Percentiles rank a stretch among this genome's conserved stretches.
Evolutionary conservation across 2,329 filamentous ascomycete species (phyloP).

Genomic region (Davidsoniella australis): DNA sequence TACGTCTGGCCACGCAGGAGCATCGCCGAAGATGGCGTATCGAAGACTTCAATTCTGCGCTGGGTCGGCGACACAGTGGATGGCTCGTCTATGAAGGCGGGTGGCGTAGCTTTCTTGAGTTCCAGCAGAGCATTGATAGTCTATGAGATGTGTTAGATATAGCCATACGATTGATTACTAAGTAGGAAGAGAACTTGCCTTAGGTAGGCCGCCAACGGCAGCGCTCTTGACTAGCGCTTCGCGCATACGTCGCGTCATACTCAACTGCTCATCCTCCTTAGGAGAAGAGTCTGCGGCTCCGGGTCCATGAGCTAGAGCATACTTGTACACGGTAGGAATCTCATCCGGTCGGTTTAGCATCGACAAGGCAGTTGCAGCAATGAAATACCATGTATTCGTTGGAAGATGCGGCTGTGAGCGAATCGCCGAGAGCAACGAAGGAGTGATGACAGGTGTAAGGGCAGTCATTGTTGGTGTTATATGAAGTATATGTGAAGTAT

Average conservation of each 20-base stretch:
- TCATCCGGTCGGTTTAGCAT: slow-evolving; percentile 32
- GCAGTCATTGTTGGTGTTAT: not conserved
- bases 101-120: slow-evolving; percentile 27
- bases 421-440: slow-evolving; percentile 25
- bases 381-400: slow-evolving; percentile 30
- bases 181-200: slow-evolving; percentile 21
- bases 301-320: slow-evolving; percentile 22
- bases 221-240: slow-evolving; percentile 33
- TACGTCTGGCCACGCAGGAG: slow-evolving; percentile 28
- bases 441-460: slow-evolving; percentile 19
- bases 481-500: too few relatives aligned
- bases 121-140: slow-evolving; percentile 30
- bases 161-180: not conserved
- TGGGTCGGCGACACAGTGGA: slow-evolving; percentile 21
- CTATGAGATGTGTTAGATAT: slow-evolving; percentile 15
- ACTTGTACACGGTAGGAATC: slow-evolving; percentile 26
- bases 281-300: slow-evolving; percentile 15
- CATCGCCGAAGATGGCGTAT: slow-evolving; percentile 20
- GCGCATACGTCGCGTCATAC: slow-evolving; percentile 28
- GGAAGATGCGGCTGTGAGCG: slow-evolving; percentile 26
- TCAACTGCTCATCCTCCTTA: slow-evolving; percentile 22
- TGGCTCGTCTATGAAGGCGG: slow-evolving; percentile 24
- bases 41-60: slow-evolving; percentile 24
- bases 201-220: slow-evolving; percentile 31
- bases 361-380: slow-evolving; percentile 28